Percentiles rank a stretch among this genome's conserved stretches.
Conservation (phyloP, 495 filamentous ascomycete genomes). For the Cenococcum geophilum region DNA sequence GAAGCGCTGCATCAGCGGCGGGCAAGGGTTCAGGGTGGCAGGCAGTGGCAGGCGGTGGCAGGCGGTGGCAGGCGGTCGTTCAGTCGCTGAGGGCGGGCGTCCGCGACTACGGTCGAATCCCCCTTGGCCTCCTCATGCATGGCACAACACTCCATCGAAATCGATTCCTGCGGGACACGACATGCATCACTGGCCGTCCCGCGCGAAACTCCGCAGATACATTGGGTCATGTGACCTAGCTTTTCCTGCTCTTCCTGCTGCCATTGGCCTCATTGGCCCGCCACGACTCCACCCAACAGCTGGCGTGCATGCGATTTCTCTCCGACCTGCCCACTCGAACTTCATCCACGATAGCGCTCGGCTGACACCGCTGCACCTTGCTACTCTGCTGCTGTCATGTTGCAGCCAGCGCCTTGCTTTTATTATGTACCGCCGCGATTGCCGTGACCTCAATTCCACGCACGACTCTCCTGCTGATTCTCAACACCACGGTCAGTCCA, state of each 20-base stretch:
- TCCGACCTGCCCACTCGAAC: constrained; percentile 2
- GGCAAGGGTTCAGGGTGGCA: neutral
- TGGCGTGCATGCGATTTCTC: constrained; percentile 1
- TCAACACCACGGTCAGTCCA: neutral
- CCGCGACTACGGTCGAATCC: no score
- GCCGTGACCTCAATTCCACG: neutral
- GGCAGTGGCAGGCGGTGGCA: no score
- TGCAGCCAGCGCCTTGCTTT: constrained; percentile 6
- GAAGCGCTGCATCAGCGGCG: neutral
- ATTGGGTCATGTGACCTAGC: neutral
- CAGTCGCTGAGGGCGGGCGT: no score
- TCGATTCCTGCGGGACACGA: no score
- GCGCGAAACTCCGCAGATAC: neutral
- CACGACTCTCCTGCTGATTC: neutral
- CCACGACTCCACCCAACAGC: neutral
- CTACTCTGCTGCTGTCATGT: constrained; percentile 5
- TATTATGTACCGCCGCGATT: neutral
- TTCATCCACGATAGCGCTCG: constrained; percentile 12
- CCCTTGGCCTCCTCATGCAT: no score
- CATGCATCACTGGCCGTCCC: no score
- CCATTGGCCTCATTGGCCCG: neutral
- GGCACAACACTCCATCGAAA: no score
- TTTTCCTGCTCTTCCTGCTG: neutral
- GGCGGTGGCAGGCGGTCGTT: no score
- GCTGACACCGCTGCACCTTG: constrained; percentile 10